Conservation (phyloP, 345 rosid genomes). For the Populus nigra region DNA sequence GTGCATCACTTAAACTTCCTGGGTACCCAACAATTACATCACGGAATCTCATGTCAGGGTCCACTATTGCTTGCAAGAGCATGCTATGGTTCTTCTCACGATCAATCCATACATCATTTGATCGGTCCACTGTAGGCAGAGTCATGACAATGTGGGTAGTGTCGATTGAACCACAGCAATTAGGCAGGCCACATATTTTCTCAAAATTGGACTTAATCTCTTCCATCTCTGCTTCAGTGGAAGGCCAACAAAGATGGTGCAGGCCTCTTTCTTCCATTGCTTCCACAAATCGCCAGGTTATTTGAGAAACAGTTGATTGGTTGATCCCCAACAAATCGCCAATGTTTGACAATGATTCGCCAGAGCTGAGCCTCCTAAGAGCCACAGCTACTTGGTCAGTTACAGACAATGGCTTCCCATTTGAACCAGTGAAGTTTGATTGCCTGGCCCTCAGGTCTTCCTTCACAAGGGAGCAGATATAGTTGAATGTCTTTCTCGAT, state of each 20-base stretch:
- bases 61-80: constrained; percentile 67
- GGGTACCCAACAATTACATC: constrained; percentile 68
- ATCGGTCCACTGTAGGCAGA: constrained; percentile 53
- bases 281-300: constrained; percentile 79
- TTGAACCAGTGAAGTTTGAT: constrained; percentile 42
- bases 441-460: constrained; percentile 55
- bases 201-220: constrained; percentile 56
- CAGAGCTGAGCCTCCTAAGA: constrained; percentile 74
- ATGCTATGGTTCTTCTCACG: constrained; percentile 70
- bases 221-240: constrained; percentile 43
- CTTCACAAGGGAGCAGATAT: constrained; percentile 67
- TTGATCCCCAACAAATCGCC: constrained; percentile 66
- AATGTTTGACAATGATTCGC: constrained; percentile 60
- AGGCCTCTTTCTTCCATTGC: constrained; percentile 70
- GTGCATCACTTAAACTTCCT: constrained; percentile 59
- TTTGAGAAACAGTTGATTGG: constrained; percentile 71
- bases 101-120: constrained; percentile 60
- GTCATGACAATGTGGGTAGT: constrained; percentile 65
- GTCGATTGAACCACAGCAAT: constrained; percentile 69
- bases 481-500: constrained; percentile 65
- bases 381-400: constrained; percentile 70
- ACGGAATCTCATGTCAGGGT: constrained; percentile 67
- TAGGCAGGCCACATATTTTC: constrained; percentile 59
- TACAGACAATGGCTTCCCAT: constrained; percentile 48
- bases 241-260: constrained; percentile 67